Percentiles rank a stretch among this genome's conserved stretches.
These are phyloP conservation scores for Sporobolomyces roseus DNA, from an alignment of 768 basidiomycete genomes.

Conservation along the genomic window DNA sequence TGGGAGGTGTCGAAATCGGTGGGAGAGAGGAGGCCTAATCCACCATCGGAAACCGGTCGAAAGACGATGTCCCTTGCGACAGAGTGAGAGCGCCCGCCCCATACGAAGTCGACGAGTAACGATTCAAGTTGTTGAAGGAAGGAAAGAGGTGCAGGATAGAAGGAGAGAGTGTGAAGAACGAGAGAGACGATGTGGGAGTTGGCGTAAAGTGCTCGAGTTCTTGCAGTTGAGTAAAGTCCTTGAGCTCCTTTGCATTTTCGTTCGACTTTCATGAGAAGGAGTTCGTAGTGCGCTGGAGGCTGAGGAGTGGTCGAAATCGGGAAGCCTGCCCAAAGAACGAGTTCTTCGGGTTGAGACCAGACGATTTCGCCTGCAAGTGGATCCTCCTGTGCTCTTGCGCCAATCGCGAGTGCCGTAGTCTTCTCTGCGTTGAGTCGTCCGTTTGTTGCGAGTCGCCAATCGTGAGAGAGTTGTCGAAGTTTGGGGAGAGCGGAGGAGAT, in stretches of 20 bases:
- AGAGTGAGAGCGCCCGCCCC: not conserved
- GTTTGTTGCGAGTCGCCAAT: conserved; percentile 10
- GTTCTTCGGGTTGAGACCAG: not conserved
- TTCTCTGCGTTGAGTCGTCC: conserved; percentile 8
- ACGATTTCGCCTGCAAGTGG: not conserved
- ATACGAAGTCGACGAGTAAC: conserved; percentile 1
- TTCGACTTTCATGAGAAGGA: not conserved
- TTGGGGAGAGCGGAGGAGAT: not conserved
- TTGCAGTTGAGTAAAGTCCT: not conserved
- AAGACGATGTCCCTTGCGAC: not conserved
- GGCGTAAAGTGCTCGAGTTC: conserved; percentile 4
- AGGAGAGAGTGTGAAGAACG: conserved; percentile 2
- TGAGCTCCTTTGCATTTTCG: not conserved
- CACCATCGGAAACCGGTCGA: not conserved
- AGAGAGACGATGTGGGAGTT: not conserved
- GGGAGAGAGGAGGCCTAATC: not conserved
- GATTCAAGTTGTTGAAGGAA: not conserved
- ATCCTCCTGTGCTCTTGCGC: not conserved
- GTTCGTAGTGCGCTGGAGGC: conserved; percentile 7
- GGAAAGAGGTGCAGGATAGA: not conserved
- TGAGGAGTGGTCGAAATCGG: conserved; percentile 5
- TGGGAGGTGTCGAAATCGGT: not conserved
- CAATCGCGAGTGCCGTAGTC: not conserved
- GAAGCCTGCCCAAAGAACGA: conserved; percentile 5
- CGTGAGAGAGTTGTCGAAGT: not conserved